Evolutionary conservation across 148 eudicot species (phyloP).

Genomic region (Heliamphora exappendiculata): DNA sequence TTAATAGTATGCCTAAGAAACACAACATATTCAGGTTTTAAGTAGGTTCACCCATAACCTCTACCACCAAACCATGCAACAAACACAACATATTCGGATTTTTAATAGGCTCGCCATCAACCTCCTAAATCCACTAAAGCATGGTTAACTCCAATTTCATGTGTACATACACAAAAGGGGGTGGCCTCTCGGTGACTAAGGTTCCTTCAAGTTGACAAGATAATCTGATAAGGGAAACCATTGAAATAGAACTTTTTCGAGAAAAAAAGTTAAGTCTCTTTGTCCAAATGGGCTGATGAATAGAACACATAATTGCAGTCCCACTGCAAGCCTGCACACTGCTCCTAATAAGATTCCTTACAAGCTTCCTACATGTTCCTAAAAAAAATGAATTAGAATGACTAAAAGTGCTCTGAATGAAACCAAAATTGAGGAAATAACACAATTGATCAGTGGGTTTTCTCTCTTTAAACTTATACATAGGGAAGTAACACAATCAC

Average conservation of each 20-base stretch:
- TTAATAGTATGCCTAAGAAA: too few species aligned
- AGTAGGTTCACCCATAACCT: too few species aligned
- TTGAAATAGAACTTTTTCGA: conserved; percentile 18
- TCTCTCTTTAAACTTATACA: too few species aligned
- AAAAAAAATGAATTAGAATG: background rate
- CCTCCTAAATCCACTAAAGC: too few species aligned
- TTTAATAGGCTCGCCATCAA: too few species aligned
- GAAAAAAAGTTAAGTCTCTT: conserved; percentile 23
- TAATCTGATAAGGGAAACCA: conserved; percentile 18
- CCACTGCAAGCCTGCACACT: conserved; percentile 49
- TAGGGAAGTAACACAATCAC: too few species aligned
- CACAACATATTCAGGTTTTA: too few species aligned
- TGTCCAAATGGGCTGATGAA: conserved; percentile 42
- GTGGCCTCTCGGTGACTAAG: conserved; percentile 43
- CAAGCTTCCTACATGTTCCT: conserved; percentile 1
- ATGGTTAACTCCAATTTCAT: too few species aligned
- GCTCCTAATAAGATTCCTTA: background rate
- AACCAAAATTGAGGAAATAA: too few species aligned
- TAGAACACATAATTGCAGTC: conserved; percentile 41
- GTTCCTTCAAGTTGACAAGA: conserved; percentile 40
- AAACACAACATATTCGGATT: too few species aligned
- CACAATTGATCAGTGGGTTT: too few species aligned
- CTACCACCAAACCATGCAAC: too few species aligned
- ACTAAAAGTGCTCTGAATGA: background rate
- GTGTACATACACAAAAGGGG: conserved; percentile 35